Evolutionary conservation across 1,284 basidiomycete genomes (phyloP), one percentile per base, ranked within the genome.

Genomic region (Anthracocystis setariae): DNA sequence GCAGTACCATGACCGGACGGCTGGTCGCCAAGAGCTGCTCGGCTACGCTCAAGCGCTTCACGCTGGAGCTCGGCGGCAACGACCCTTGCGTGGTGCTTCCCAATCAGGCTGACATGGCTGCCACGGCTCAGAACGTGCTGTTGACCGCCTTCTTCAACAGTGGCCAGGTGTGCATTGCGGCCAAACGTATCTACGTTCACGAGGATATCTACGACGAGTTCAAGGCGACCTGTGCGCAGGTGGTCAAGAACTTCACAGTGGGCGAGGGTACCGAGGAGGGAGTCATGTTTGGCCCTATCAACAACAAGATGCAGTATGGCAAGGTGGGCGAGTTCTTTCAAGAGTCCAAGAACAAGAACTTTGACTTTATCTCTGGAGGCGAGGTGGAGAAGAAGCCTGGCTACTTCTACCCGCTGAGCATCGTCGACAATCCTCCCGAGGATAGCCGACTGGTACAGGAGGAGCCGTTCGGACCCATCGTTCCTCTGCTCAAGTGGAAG

Each of bases 391-490:
- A 67, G 64, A 64, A 60, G 56, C 15, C 4, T 1, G 73, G 73
- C 45, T 74, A 56, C 59, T 73, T 74, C 55, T 58, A 50, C 45
- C 60, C 59, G 2, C 53, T 65, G 48, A 68, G 47, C 35, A 46
- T 74, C 4, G 69, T 74, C 42, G 69, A 73, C 57, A 62, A 72
- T 35, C 65, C 69, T 20, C 69, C 73, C 24, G 69, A 74, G 46
- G 52, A 61, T 35, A 63, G 59, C 53, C 44, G 49, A 45, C 39
- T 74, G 2, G 73, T 69, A 5, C 46, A 56, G 33, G 73, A 74
- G 47, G 73, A 74, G 62, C 69, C 69, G 8, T 93, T 91, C 76
- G 90, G 89, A 0, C 90, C 90, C 3, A 83, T 91, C 12, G 84
- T 95, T 57, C 89, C 90, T 29, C 77, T 86, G 43, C 77, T 84